These are phyloP conservation scores for Dichotomocladium elegans DNA, from an alignment of 371 early-diverging fungal genomes.

Conservation along the genomic window DNA sequence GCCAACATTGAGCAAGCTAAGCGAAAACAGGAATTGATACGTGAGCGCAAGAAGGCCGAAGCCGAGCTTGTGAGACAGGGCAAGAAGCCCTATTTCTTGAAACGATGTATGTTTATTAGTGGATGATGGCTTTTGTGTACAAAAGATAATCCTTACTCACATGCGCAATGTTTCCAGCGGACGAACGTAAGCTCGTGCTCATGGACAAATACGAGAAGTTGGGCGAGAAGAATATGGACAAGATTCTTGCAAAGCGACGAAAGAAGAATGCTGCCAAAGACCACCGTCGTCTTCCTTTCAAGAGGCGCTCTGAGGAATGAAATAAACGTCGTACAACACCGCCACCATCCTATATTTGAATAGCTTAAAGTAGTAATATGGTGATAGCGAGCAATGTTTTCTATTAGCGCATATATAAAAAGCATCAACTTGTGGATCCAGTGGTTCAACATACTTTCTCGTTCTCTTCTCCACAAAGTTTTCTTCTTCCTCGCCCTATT, in stretches of 20 bases:
- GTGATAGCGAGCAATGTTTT: too few species aligned
- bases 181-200: constrained; percentile 74
- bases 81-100: constrained; percentile 88
- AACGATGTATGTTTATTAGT: constrained; percentile 58
- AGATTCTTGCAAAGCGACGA: constrained; percentile 80
- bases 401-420: neutral
- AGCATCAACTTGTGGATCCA: too few species aligned
- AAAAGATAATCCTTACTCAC: neutral
- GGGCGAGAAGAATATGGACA: constrained; percentile 70
- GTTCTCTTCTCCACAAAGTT: neutral
- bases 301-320: constrained; percentile 29
- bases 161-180: constrained; percentile 43
- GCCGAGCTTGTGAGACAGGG: constrained; percentile 74
- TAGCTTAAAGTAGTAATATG: too few species aligned
- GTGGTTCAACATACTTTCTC: too few species aligned
- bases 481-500: constrained; percentile 4
- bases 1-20: constrained; percentile 48
- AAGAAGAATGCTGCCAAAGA: constrained; percentile 87
- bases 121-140: neutral
- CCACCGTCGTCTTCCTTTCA: constrained; percentile 46
- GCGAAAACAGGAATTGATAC: constrained; percentile 59
- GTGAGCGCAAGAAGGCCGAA: constrained; percentile 79
- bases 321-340: too few species aligned
- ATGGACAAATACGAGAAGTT: constrained; percentile 73
- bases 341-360: too few species aligned